phyloP scores from a whole-genome alignment of 257 asterid genomes.

The Cordia subcordata region DNA sequence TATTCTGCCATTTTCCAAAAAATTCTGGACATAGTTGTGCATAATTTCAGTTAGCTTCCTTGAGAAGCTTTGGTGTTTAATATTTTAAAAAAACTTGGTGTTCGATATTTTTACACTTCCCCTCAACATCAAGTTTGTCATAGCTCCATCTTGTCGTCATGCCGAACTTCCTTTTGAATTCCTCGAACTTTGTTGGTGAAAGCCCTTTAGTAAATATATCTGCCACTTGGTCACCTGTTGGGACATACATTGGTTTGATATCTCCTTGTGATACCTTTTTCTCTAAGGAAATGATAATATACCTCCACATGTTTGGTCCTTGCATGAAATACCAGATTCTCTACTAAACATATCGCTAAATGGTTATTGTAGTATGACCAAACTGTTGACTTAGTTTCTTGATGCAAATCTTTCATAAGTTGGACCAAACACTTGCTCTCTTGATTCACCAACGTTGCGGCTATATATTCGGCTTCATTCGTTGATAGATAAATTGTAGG shows the following conservation, averaged over 20 bases:
- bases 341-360: neutral
- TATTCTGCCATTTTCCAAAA: too few species aligned
- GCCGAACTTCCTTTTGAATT: neutral
- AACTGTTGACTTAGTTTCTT: too few species aligned
- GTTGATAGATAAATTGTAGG: neutral
- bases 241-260: neutral
- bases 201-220: neutral
- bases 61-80: too few species aligned
- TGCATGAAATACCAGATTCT: neutral
- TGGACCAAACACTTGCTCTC: neutral
- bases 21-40: too few species aligned
- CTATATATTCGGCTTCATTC: neutral
- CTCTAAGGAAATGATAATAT: neutral
- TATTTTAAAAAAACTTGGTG: too few species aligned
- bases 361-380: neutral
- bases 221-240: neutral
- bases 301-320: neutral
- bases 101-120: neutral
- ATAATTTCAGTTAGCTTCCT: too few species aligned
- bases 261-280: neutral
- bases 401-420: neutral
- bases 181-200: neutral
- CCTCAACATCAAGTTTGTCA: neutral
- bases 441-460: neutral
- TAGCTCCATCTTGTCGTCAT: neutral